Evolutionary conservation across 148 eudicot genomes (phyloP).

Genomic region (Salicornia ramosissima): DNA sequence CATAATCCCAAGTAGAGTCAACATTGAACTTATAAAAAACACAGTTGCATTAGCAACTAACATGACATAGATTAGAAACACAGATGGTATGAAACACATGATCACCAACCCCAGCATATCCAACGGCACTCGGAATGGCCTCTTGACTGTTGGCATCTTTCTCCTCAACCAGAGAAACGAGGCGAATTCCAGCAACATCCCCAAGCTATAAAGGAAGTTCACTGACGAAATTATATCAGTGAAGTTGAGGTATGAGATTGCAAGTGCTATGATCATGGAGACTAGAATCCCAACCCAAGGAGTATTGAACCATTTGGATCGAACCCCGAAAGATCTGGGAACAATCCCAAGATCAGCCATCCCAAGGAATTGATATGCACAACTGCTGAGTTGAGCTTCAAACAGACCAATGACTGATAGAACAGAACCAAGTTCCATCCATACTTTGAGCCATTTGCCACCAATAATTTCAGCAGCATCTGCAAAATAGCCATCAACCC

Average conservation of each 20-base stretch:
- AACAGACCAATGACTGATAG: constrained; percentile 28
- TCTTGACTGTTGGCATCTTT: constrained; percentile 28
- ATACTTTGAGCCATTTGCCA: constrained; percentile 34
- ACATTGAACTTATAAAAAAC: constrained; percentile 29
- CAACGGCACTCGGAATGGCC: constrained; percentile 46
- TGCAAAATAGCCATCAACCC: constrained; percentile 42
- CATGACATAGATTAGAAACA: constrained; percentile 43
- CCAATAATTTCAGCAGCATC: constrained; percentile 31
- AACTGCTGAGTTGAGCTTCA: constrained; percentile 44
- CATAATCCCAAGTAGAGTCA: constrained; percentile 34
- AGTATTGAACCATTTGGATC: constrained; percentile 32
- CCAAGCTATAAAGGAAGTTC: constrained; percentile 39
- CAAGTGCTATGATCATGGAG: constrained; percentile 30
- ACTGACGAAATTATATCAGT: constrained; percentile 40
- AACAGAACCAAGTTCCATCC: constrained; percentile 37
- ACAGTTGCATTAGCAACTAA: constrained; percentile 33
- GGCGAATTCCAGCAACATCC: constrained; percentile 42
- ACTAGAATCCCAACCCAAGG: constrained; percentile 43
- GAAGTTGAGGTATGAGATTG: constrained; percentile 32
- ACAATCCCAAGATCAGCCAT: constrained; percentile 39
- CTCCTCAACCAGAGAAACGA: constrained; percentile 41
- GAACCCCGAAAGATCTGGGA: constrained; percentile 31
- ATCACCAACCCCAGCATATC: constrained; percentile 33
- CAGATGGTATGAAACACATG: constrained; percentile 51
- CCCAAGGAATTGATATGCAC: constrained; percentile 38